Evolutionary conservation across 495 filamentous ascomycete species (phyloP), one percentile per base, ranked within the genome.

Genomic region (Penicillium pulvis): DNA sequence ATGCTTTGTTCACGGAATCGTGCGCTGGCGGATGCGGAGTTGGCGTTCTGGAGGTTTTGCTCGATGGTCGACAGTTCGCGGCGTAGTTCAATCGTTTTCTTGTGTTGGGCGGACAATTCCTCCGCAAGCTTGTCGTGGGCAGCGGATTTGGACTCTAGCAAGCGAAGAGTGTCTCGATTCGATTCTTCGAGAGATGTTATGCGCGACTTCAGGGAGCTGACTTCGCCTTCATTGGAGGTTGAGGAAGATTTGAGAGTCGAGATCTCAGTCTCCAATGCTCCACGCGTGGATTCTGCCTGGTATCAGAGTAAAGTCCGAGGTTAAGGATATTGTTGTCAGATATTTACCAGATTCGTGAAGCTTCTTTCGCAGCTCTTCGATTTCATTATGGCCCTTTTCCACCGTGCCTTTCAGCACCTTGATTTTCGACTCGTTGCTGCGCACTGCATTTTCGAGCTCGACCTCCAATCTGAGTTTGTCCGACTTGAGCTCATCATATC

Each of bases 381-480:
- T 85, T 58, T 96, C 91, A 42, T 89, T 87, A 58, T 90, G 81
- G 8, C 87, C 87, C 67, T 93, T 94, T 62, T 96, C 93, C 12
- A 91, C 76, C 4, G 87, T 86, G 36, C 81, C 77, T 69, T 92
- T 96, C 75, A 96, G 83, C 17, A 85, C 85, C 63, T 92, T 87
- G 64, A 85, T 83, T 70, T 90, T 89, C 16, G 88, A 85, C 66
- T 98, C 93, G 42, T 86, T 87, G 56, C 81, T 87, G 41, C 90
- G 86, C 16, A 95, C 87, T 26, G 87, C 85, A 74, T 89, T 93
- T 71, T 98, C 94, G 10, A 98, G 79, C 75, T 98, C 94, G n/a
- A 98, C 91, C 56, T 92, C 90, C 16, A 89, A 70, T 51, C 88
- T 88, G 45, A 96, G 81, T 72, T 96, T 97, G 45, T 94, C 88